phyloP scores from a whole-genome alignment of 148 eudicot genomes.

The Nepenthes mirabilis region DNA sequence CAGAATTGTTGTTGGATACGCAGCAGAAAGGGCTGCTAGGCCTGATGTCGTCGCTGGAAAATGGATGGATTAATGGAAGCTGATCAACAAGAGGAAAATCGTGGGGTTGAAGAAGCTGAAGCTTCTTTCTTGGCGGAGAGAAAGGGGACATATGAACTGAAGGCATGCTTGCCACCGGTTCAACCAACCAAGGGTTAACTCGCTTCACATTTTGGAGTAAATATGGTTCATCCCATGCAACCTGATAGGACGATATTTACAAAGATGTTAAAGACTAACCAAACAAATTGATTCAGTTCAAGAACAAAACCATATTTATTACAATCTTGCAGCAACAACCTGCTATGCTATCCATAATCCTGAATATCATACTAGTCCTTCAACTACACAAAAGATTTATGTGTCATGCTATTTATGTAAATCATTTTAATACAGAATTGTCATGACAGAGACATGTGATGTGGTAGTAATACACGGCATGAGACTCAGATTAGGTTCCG shows the following conservation, averaged over 20 bases:
- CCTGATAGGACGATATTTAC: constrained; percentile 16
- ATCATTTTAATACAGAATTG: too few relatives aligned
- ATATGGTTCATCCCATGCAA: constrained; percentile 69
- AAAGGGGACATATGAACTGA: constrained; percentile 36
- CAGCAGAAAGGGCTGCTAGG: constrained; percentile 33
- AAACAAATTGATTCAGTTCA: background rate
- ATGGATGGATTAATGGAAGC: constrained; percentile 20
- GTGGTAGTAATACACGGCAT: too few relatives aligned
- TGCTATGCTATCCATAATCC: too few relatives aligned
- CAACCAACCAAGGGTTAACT: constrained; percentile 66
- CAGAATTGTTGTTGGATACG: constrained; percentile 22
- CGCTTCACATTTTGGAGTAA: constrained; percentile 52
- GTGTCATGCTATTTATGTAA: too few relatives aligned
- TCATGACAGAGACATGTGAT: too few relatives aligned
- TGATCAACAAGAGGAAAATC: constrained; percentile 33
- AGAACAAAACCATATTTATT: background rate
- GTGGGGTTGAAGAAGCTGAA: constrained; percentile 37
- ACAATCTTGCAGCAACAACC: background rate
- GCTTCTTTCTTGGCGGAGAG: constrained; percentile 57
- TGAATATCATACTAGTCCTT: too few relatives aligned
- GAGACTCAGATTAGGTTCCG: too few relatives aligned
- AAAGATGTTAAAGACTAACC: background rate
- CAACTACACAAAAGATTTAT: too few relatives aligned
- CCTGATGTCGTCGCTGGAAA: constrained; percentile 22
- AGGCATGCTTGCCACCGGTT: constrained; percentile 48